phyloP scores from a whole-genome alignment of 2,329 filamentous ascomycete species.

The Aspergillus floridensis region DNA sequence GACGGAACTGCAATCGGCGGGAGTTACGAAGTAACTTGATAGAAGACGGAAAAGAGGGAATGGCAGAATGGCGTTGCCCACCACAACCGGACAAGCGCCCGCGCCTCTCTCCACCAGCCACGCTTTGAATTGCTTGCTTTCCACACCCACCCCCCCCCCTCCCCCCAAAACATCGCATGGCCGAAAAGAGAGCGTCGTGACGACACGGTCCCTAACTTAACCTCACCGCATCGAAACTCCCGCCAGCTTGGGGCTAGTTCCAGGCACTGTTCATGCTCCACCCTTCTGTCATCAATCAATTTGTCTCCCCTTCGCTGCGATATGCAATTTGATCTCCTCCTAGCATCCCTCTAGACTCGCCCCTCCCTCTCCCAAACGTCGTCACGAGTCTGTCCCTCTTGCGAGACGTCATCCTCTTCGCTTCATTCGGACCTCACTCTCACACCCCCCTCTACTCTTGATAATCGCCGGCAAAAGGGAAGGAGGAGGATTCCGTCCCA shows the following conservation, averaged over 20 bases:
- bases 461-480: neutral
- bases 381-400: constrained; percentile 19
- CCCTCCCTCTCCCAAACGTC: constrained; percentile 9
- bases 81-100: constrained; percentile 28
- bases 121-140: constrained; percentile 7
- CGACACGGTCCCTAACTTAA: constrained; percentile 9
- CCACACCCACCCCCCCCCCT: no score
- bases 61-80: constrained; percentile 27
- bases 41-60: constrained; percentile 10
- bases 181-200: constrained; percentile 10
- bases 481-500: constrained; percentile 2
- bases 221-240: constrained; percentile 1
- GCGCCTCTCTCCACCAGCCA: constrained; percentile 24
- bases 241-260: constrained; percentile 3
- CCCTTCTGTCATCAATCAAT: neutral
- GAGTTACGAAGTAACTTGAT: no score
- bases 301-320: constrained; percentile 8
- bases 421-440: constrained; percentile 7
- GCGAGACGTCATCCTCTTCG: constrained; percentile 21
- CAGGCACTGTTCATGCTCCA: constrained; percentile 10
- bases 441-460: neutral
- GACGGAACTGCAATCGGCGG: no score
- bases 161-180: constrained; percentile 25
- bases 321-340: constrained; percentile 23
- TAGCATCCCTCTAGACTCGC: constrained; percentile 18